Conservation (phyloP, 352 stramenopile genomes). For the Phytophthora pistaciae region DNA sequence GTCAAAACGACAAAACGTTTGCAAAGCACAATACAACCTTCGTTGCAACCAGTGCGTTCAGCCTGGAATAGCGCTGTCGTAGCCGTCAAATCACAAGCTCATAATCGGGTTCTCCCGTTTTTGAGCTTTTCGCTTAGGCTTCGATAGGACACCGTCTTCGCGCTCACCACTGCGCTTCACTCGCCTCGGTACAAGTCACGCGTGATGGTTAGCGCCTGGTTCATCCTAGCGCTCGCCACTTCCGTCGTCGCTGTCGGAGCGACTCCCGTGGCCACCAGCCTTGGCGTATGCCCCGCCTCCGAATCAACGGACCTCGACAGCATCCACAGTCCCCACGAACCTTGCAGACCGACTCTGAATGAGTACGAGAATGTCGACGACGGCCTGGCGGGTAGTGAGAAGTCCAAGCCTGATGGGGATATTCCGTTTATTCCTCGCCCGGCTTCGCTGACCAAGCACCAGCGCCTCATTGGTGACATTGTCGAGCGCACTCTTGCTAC, state of each 20-base stretch:
- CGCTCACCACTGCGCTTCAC: too few species aligned
- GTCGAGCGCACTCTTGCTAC: not conserved
- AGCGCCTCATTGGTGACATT: constrained; percentile 8
- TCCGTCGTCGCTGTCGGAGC: not conserved
- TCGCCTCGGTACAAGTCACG: too few species aligned
- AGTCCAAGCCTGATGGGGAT: not conserved
- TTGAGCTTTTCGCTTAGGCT: too few species aligned
- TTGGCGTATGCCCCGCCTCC: not conserved
- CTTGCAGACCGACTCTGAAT: not conserved
- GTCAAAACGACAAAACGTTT: too few species aligned
- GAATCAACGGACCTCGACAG: not conserved
- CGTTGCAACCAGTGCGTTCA: too few species aligned
- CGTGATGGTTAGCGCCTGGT: not conserved
- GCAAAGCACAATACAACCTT: too few species aligned
- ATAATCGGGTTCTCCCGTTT: too few species aligned
- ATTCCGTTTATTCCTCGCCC: constrained; percentile 15
- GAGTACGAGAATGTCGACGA: not conserved
- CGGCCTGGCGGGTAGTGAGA: not conserved
- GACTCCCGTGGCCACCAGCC: not conserved
- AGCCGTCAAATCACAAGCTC: too few species aligned
- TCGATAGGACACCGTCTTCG: too few species aligned
- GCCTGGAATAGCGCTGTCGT: too few species aligned
- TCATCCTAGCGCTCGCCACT: not conserved
- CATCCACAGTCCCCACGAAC: not conserved
- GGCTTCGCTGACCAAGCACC: constrained; percentile 3